Base-by-base conservation (phyloP, 306 rosid species). In the Senna tora region DNA sequence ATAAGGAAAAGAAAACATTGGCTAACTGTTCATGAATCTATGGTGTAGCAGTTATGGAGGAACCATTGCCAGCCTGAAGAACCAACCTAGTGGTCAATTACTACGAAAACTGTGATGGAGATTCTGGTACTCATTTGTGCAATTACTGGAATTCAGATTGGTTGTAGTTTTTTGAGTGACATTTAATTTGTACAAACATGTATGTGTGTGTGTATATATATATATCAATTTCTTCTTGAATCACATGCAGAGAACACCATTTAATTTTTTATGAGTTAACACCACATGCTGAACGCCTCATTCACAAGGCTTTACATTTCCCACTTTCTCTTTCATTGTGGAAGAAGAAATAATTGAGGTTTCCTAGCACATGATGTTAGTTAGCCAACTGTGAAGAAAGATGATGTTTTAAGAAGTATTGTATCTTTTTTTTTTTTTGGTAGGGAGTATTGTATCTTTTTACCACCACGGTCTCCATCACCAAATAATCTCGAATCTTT, bases 1-100 rank as follows among this genome's bases (percentile, higher is more conserved):
- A 49, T 2, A 49, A 49, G 4, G 10, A 32, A 15, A 9, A 6
- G 4, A 20, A 53, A 36, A 15, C 5, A 38, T 22, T 22, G 3
- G 39, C 46, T 22, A 4, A 70, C 39, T 55, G 5, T 14, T 17
- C 15, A 45, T 46, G 75, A 33, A 17, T 63, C 68, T 55, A 21
- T 53, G 67, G 39, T 65, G 28, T 20, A 11, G 71, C 84, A 87
- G 88, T 82, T 49, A 56, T 82, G 89, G 91, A 87, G 79, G 91
- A 84, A 64, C 91, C 91, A 1, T 52, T 79, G 80, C 55, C 81
- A 14, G 91, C 91, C 16, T 87, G 81, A 87, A 36, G 47, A 34
- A 28, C 4, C 11, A 34, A 28, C 4, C 11, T 15, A 12, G 39
- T 25, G 21, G 9, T 42, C 56, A 20, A 61, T 42, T 49, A 28